These are phyloP conservation scores for Podospora fimiseda DNA, from an alignment of 495 filamentous ascomycete genomes.

Conservation along the genomic window DNA sequence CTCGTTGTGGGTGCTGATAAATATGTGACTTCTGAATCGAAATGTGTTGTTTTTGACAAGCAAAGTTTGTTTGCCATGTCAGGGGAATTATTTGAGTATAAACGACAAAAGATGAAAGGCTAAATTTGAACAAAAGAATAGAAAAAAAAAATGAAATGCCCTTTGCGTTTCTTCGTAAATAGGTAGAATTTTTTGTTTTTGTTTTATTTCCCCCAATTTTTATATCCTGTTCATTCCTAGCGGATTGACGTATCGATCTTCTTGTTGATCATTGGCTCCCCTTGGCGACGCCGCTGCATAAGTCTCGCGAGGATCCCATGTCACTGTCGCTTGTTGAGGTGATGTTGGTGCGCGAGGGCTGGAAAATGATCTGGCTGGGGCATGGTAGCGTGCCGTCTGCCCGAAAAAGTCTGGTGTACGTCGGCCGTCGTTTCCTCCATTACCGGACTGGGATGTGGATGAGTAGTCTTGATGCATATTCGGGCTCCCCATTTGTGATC, in stretches of 20 bases:
- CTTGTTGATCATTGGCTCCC: slow-evolving; percentile 10
- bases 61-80: too few relatives aligned
- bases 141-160: too few relatives aligned
- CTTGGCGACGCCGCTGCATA: slow-evolving; percentile 24
- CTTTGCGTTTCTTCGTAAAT: not conserved
- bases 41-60: too few relatives aligned
- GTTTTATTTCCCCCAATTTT: slow-evolving; percentile 8
- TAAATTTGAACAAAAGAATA: too few relatives aligned
- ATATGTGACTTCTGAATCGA: too few relatives aligned
- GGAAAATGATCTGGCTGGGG: slow-evolving; percentile 41
- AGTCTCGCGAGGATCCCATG: slow-evolving; percentile 35
- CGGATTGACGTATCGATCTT: slow-evolving; percentile 36
- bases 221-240: slow-evolving; percentile 44
- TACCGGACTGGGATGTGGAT: not conserved
- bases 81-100: too few relatives aligned
- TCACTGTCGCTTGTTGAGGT: slow-evolving; percentile 16
- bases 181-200: slow-evolving; percentile 4
- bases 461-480: slow-evolving; percentile 4
- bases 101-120: too few relatives aligned
- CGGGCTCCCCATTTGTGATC: slow-evolving; percentile 30
- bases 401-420: slow-evolving; percentile 46
- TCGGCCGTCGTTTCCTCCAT: slow-evolving; percentile 26
- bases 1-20: too few relatives aligned
- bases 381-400: slow-evolving; percentile 39
- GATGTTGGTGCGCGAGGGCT: slow-evolving; percentile 35